Percentiles rank a stretch among this genome's conserved stretches.
These are phyloP conservation scores for Colletotrichum echinochloae DNA, from an alignment of 2,329 filamentous ascomycete genomes.

Conservation along the genomic window DNA sequence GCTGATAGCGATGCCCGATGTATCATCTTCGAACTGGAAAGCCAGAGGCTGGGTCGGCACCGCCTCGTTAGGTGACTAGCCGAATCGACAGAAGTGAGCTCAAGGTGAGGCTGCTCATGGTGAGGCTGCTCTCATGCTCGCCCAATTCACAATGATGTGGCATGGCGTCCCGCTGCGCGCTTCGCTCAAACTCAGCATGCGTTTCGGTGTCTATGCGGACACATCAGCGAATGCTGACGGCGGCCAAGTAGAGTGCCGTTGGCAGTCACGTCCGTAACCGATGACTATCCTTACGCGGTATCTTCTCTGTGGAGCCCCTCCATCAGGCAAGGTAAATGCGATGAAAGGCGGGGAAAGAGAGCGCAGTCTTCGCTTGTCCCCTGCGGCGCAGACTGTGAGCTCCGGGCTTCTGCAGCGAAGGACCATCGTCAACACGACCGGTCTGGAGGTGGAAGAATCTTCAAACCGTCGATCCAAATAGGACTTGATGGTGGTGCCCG, in stretches of 20 bases:
- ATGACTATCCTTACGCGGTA: neutral
- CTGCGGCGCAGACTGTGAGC: neutral
- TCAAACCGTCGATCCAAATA: neutral
- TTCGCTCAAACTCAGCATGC: neutral
- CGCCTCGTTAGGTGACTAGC: conserved; percentile 14
- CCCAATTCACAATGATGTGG: neutral
- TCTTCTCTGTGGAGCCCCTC: too few relatives aligned
- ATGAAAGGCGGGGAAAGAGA: too few relatives aligned
- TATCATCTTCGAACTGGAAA: conserved; percentile 46
- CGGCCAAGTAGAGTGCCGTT: neutral
- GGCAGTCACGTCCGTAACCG: neutral
- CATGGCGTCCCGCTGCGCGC: too few relatives aligned
- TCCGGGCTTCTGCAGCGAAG: neutral
- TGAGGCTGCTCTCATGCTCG: conserved; percentile 50
- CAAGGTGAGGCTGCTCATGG: conserved; percentile 57
- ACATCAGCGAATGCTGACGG: neutral
- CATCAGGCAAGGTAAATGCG: neutral
- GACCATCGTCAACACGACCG: neutral
- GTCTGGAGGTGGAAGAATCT: neutral
- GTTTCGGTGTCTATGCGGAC: neutral
- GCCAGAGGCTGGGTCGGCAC: conserved; percentile 34
- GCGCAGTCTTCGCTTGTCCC: neutral
- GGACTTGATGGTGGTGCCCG: neutral
- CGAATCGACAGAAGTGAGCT: conserved; percentile 28
- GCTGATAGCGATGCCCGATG: conserved; percentile 42